Base-by-base conservation (phyloP, 352 stramenopile species). In the Phytophthora colocasiae region DNA sequence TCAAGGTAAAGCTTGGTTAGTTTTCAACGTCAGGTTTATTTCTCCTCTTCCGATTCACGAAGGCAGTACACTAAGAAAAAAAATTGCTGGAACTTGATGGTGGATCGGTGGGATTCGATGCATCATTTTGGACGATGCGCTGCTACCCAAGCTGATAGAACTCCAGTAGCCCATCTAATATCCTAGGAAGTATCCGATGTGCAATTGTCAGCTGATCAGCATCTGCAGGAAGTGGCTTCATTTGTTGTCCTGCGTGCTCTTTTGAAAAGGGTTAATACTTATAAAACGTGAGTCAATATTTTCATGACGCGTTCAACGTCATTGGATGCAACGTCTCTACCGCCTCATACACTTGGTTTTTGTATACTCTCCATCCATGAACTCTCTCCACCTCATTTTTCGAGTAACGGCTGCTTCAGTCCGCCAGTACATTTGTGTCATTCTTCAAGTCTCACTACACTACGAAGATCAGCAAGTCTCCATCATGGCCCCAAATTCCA, bases 31-130 rank as follows among this genome's bases (percentile, higher is more conserved):
- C 19, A 19, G 19, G 19, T 19, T 19, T 19, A 34, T 34, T 9
- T 22, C 29, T 34, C 29, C 8, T 34, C 29, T 34, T 34, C 6
- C 29, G 6, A 34, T 34, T 9, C 29, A 34, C 10, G 29, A 34
- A 34, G 5, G 29, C 29, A 34, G 58, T 11, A 71, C 81, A 26
- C 53, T 50, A 17, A 60, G 63, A 63, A 17, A 48, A 68, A 15
- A 69, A 74, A 34, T 56, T 95, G 15, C 64, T 96, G 3, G 76
- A 92, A 47, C 69, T 77, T 39, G 87, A 94, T 27, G 84, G 87
- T 26, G 75, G 85, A 17, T 73, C 91, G 1, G 77, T 96, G 2
- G 87, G 54, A 94, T 94, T 56, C 75, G 72, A 56, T 82, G 92
- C 39, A 94, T 92, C 57, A 94, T 84, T 7, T 79, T 67, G 0